phyloP scores from a whole-genome alignment of 345 rosid genomes.

The Bretschneidera sinensis region DNA sequence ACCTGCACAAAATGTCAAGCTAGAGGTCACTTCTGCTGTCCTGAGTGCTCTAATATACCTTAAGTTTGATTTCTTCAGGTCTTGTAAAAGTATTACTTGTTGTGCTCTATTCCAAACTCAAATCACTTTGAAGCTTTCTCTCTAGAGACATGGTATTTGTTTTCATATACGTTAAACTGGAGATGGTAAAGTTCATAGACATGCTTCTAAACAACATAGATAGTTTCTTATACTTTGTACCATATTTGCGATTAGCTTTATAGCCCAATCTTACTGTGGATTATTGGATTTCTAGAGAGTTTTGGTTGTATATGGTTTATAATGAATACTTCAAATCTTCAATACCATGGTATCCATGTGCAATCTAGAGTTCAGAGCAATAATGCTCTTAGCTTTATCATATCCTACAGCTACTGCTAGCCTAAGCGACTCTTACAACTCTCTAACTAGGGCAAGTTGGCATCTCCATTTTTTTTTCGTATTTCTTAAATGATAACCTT shows the following conservation, averaged over 20 bases:
- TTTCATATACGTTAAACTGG: too few relatives aligned
- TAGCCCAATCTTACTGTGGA: too few relatives aligned
- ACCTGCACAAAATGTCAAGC: constrained; percentile 58
- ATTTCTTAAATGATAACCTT: neutral
- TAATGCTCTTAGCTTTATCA: neutral
- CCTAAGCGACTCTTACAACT: neutral
- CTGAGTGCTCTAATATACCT: constrained; percentile 46
- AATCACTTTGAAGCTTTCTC: too few relatives aligned
- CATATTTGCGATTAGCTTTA: too few relatives aligned
- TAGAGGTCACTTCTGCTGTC: constrained; percentile 71
- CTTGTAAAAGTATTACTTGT: constrained; percentile 1
- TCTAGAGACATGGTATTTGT: too few relatives aligned
- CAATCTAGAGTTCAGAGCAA: neutral
- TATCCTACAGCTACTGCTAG: neutral
- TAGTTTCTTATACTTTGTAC: too few relatives aligned
- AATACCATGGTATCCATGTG: too few relatives aligned
- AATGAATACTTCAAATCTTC: too few relatives aligned
- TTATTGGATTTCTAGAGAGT: neutral
- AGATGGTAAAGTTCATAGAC: too few relatives aligned
- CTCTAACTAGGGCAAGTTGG: neutral
- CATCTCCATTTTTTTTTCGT: neutral
- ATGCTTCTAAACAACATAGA: too few relatives aligned
- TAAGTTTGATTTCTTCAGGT: constrained; percentile 17
- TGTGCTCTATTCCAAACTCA: too few relatives aligned
- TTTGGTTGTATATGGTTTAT: too few relatives aligned